Percentiles rank a stretch among this genome's conserved stretches.
phyloP scores from a whole-genome alignment of 257 asterid species.

The Nicotiana tomentosiformis region DNA sequence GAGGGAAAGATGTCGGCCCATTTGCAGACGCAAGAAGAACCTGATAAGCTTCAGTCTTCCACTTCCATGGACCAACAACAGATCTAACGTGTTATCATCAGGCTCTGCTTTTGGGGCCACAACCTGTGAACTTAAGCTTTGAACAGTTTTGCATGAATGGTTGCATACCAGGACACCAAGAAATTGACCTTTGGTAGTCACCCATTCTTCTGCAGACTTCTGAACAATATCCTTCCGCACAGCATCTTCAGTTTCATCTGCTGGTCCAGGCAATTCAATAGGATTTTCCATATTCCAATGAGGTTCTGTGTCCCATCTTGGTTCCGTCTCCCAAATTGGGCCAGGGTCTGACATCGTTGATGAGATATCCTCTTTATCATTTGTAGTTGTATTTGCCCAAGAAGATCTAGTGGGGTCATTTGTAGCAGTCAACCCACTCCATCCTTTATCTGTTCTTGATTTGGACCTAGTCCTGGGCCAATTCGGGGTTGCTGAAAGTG shows the following conservation, averaged over 20 bases:
- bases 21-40: slow-evolving; percentile 71
- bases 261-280: slow-evolving; percentile 63
- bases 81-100: slow-evolving; percentile 79
- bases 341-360: slow-evolving; percentile 99
- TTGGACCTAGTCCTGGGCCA: slow-evolving; percentile 93
- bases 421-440: slow-evolving; percentile 50
- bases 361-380: slow-evolving; percentile 90
- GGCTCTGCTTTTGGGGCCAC: slow-evolving; percentile 97
- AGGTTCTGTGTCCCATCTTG: slow-evolving; percentile 89
- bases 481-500: slow-evolving; percentile 71
- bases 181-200: slow-evolving; percentile 62
- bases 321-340: slow-evolving; percentile 98
- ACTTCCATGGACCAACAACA: slow-evolving; percentile 79
- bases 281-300: slow-evolving; percentile 59
- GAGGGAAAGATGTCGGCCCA: slow-evolving; percentile 81
- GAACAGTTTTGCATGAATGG: slow-evolving; percentile 92
- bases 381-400: slow-evolving; percentile 59
- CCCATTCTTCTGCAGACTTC: slow-evolving; percentile 74
- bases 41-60: slow-evolving; percentile 85
- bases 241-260: slow-evolving; percentile 43
- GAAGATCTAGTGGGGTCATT: slow-evolving; percentile 63
- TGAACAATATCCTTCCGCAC: slow-evolving; percentile 31
- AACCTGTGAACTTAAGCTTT: slow-evolving; percentile 91
- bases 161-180: slow-evolving; percentile 86
- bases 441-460: slow-evolving; percentile 71